Conservation (phyloP, 805 yeast species). For the Candida taoyuanica region DNA sequence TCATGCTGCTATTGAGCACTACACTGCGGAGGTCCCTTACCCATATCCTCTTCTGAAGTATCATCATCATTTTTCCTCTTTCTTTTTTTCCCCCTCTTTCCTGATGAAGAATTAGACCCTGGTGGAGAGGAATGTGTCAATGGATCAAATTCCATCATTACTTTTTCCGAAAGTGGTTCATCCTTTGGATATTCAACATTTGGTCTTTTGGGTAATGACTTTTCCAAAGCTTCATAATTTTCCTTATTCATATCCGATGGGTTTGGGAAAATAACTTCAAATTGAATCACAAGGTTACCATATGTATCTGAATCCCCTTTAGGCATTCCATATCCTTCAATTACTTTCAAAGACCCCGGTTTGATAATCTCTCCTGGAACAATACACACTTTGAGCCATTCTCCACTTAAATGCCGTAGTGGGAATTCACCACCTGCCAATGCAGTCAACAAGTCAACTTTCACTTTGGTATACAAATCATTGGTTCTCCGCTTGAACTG, state of each 20-base stretch:
- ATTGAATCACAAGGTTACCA: conserved; percentile 58
- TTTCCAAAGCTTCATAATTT: conserved; percentile 61
- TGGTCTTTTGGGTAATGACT: conserved; percentile 72
- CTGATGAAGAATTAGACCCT: too few species aligned
- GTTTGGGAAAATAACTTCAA: conserved; percentile 54
- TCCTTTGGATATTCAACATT: conserved; percentile 55
- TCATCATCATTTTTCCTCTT: conserved; percentile 5
- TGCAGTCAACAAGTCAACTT: conserved; percentile 50
- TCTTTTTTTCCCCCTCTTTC: conserved; percentile 9
- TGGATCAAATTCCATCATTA: conserved; percentile 14
- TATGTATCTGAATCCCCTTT: conserved; percentile 13
- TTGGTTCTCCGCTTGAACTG: conserved; percentile 38
- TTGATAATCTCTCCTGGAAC: conserved; percentile 48
- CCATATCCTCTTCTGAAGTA: conserved; percentile 1
- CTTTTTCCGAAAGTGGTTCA: conserved; percentile 53
- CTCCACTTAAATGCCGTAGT: conserved; percentile 36
- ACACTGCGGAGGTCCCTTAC: neutral
- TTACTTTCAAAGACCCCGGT: conserved; percentile 44
- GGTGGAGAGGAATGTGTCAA: conserved; percentile 4
- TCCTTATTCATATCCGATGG: conserved; percentile 65
- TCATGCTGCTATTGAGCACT: neutral
- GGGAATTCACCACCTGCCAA: conserved; percentile 48
- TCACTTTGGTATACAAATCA: conserved; percentile 40
- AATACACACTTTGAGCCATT: conserved; percentile 35
- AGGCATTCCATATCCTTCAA: conserved; percentile 63